Base-by-base conservation (phyloP, 2,329 filamentous ascomycete species). In the Xylariaceae sp. region DNA sequence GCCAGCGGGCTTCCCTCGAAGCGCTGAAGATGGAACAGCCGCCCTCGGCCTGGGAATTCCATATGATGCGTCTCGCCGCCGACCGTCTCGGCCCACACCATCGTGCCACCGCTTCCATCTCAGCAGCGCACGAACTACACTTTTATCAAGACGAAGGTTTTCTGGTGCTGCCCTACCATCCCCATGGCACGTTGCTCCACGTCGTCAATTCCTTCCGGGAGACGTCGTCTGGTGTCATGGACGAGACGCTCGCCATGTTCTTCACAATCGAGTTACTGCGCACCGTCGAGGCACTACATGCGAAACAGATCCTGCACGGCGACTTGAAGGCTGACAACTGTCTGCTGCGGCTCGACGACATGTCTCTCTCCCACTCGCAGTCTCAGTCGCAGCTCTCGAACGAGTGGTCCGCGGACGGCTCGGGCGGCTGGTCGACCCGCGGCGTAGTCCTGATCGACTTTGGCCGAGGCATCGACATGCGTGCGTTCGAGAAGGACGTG, bases 261-360 rank as follows among this genome's bases (percentile, higher is more conserved):
- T 96, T 98, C 76, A 84, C 91, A 6, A 82, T 98, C 59, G 95
- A 99, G 75, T 83, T 99, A 6, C 82, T 99, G 66, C 90, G 95
- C 46, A 96, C 92, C 0, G 84, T 96, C 3, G 95, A 98, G 76
- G 88, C 89, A 0, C 81, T 99, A 19, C 95, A 99, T 74, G 73
- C 85, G 3, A 89, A 89, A 65, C 84, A 86, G 2, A 81, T 99
- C 55, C 79, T 98, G 41, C 95, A 99, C 71, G 95, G 95, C 34
- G 95, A 99, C 69, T 82, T 99, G 65, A 99, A 99, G 76, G 87
- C 90, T 1, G 95, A 99, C 75, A 99, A 99, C 71, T 94, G 96
- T 66, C 86, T 99, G 2, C 85, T 98, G 3, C 90, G 95, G 4
- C 86, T 98, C 17, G 89, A 92, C 52, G 71, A 80, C 8, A 70